These are phyloP conservation scores for Lasiosphaeria miniovina DNA, from an alignment of 495 filamentous ascomycete species.

Conservation along the genomic window DNA sequence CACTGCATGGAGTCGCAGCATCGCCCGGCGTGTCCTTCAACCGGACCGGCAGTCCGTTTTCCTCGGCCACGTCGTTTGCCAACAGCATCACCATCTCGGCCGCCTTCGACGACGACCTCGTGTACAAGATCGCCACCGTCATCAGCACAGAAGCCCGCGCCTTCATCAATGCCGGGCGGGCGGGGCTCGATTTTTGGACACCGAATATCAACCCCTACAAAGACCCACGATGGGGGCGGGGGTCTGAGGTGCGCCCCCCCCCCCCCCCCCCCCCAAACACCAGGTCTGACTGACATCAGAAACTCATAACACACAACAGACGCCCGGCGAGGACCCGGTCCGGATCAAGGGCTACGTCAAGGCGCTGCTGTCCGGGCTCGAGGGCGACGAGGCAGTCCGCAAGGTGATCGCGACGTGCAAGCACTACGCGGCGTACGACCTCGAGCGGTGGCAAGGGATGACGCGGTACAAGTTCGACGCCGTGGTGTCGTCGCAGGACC, in stretches of 20 bases:
- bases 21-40: conserved; percentile 35
- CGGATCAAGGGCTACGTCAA: conserved; percentile 38
- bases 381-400: conserved; percentile 16
- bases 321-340: conserved; percentile 39
- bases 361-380: conserved; percentile 32
- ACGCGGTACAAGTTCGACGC: conserved; percentile 38
- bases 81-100: conserved; percentile 42
- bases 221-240: conserved; percentile 44
- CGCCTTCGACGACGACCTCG: conserved; percentile 46
- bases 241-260: conserved; percentile 13
- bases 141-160: conserved; percentile 64
- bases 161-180: conserved; percentile 59
- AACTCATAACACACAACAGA: conserved; percentile 6
- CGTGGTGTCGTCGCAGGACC: conserved; percentile 39
- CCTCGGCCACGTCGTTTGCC: conserved; percentile 46
- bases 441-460: conserved; percentile 24
- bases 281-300: not conserved
- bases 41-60: conserved; percentile 26
- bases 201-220: conserved; percentile 23
- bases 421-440: conserved; percentile 43
- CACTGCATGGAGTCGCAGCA: conserved; percentile 43
- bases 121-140: conserved; percentile 34
- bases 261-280: not conserved
- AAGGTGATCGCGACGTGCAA: conserved; percentile 35
- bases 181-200: conserved; percentile 50